Conservation (phyloP, 202 grass and related monocot species). For the Eragrostis tef region DNA sequence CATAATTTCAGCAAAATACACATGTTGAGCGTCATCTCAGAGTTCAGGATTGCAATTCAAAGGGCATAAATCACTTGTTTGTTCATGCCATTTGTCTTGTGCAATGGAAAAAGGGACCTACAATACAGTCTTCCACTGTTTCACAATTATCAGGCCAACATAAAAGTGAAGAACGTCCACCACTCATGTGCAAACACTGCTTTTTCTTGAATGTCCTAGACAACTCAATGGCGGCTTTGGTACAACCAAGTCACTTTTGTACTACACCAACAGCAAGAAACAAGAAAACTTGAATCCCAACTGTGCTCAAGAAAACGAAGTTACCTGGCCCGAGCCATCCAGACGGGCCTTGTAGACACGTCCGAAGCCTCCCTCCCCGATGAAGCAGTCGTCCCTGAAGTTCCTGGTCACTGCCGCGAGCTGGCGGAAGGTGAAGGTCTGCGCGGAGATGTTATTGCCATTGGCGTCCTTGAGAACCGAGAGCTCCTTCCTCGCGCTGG, state of each 20-base stretch:
- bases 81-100: conserved; percentile 44
- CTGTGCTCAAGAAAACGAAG: conserved; percentile 30
- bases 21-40: conserved; percentile 12
- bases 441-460: conserved; percentile 60
- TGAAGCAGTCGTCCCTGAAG: conserved; percentile 89
- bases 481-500: conserved; percentile 54
- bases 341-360: conserved; percentile 85
- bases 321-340: conserved; percentile 87
- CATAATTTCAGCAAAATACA: too few species aligned
- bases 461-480: conserved; percentile 50
- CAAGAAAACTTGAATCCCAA: conserved; percentile 21
- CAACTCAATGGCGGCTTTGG: conserved; percentile 41
- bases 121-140: conserved; percentile 10
- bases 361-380: conserved; percentile 93
- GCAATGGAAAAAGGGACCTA: conserved; percentile 32
- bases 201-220: conserved; percentile 53
- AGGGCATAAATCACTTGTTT: conserved; percentile 29
- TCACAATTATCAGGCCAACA: conserved; percentile 22
- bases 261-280: conserved; percentile 49
- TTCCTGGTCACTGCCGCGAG: conserved; percentile 72
- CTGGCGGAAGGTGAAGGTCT: conserved; percentile 93
- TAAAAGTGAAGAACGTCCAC: conserved; percentile 42
- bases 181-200: conserved; percentile 47
- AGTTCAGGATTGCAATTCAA: conserved; percentile 11
- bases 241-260: conserved; percentile 41